Evolutionary conservation across 768 basidiomycete species (phyloP), one percentile per base, ranked within the genome.

Genomic region (Gloeopeniophorella convolvens): DNA sequence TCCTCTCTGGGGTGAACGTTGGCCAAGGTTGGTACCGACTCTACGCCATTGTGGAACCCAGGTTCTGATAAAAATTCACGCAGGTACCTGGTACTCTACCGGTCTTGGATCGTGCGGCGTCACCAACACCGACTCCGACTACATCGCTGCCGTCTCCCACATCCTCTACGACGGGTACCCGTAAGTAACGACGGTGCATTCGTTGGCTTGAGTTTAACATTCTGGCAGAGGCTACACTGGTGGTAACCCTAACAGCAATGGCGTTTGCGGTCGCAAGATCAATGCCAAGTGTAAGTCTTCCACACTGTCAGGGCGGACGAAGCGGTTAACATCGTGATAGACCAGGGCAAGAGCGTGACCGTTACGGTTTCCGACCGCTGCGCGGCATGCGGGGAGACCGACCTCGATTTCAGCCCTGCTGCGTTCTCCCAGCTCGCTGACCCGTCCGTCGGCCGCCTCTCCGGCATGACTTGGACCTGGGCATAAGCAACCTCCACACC

Each of bases 201-300:
- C 12, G 32, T 10, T 15, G 20, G 24, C 9, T 28, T 23, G 42
- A 12, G 24, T 15, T 45, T 20, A 47, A 21, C 9, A 6, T 18
- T 37, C 26, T 39, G 33, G 26, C 45, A 87, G 84, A 37, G 76
- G 72, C 9, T 83, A 79, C 62, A 44, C 65, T 15, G 74, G 75
- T 21, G 70, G 42, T 5, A 79, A 91, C 70, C 83, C 88, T 23
- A 91, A 90, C 65, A 60, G 55, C 48, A 89, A 92, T 69, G 86
- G 89, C 28, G 63, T 91, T 47, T 91, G 89, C 62, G 68, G 68
- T 57, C 72, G 66, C 59, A 56, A 67, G 46, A 66, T 85, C 48
- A 59, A 18, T 0, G 67, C 67, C 8, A 54, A 18, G 5, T 86
- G 85, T 85, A 67, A 64, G 73, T 67, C 5, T 3, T 23, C 21